Conservation (phyloP, 345 rosid genomes). For the Erodium maritimum region DNA sequence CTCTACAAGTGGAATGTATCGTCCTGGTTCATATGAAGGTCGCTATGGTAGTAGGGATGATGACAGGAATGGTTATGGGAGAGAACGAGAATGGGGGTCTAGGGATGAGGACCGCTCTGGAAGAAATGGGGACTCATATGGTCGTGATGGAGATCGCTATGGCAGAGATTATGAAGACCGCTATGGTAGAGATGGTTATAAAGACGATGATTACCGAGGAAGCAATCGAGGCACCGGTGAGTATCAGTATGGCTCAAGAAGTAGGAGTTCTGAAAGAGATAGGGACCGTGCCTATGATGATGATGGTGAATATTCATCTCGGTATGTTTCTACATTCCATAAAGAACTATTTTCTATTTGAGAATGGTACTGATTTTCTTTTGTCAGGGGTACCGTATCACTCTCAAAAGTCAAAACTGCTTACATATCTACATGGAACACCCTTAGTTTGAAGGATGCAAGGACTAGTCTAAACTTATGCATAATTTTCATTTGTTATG, state of each 20-base stretch:
- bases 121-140: slow-evolving; percentile 56
- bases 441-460: too few species aligned
- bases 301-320: slow-evolving; percentile 54
- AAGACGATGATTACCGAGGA: slow-evolving; percentile 70
- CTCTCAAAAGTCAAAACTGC: neutral
- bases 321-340: slow-evolving; percentile 25
- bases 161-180: slow-evolving; percentile 60
- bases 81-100: slow-evolving; percentile 66
- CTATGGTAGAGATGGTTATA: slow-evolving; percentile 57
- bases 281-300: slow-evolving; percentile 45
- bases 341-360: too few species aligned
- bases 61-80: slow-evolving; percentile 45
- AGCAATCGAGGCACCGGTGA: slow-evolving; percentile 64
- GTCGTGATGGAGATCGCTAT: slow-evolving; percentile 61
- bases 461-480: neutral
- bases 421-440: too few species aligned
- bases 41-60: slow-evolving; percentile 49
- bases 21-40: slow-evolving; percentile 53
- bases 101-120: slow-evolving; percentile 78
- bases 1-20: slow-evolving; percentile 56
- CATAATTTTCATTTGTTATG: too few species aligned
- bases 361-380: neutral
- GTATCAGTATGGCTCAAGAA: slow-evolving; percentile 43
- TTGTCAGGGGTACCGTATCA: neutral
- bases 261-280: slow-evolving; percentile 59